Evolutionary conservation across 2,329 filamentous ascomycete genomes (phyloP), one percentile per base, ranked within the genome.

Genomic region (Aciculosporium take): DNA sequence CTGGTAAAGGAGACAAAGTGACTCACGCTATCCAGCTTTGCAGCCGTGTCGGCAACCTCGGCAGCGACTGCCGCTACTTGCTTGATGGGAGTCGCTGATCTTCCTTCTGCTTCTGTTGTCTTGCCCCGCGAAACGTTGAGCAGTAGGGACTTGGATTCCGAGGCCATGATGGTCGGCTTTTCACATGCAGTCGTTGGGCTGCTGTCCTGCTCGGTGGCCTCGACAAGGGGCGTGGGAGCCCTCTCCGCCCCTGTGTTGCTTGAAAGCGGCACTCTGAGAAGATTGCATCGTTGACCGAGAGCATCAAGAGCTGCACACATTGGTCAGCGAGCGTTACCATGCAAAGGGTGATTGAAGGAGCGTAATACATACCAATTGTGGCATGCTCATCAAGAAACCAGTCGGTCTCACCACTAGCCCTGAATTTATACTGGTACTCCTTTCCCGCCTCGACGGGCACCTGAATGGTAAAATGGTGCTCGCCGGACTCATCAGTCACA

Each of bases 371-470:
- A 82, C 79, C 68, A 41, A 67, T 76, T 12, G 74, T 71, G 41
- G 69, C 66, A 34, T 64, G 65, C 44, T 84, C 76, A 49, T 86
- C 74, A 35, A 84, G 58, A 20, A 77, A 65, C 81, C 81, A 84
- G 74, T 77, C 83, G 48, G 83, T 72, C 37, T 74, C 74, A 17
- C 67, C 56, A 8, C 80, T 81, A 28, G 82, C 63, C 24, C 79
- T 72, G 50, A 87, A 81, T 59, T 85, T 87, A 68, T 86, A 88
- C 52, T 83, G 76, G 48, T 84, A 74, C 43, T 74, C 69, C 36
- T 72, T 68, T 18, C 71, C 72, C 18, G 71, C 63, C 15, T 73
- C 64, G 7, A 72, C 65, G 28, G 67, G 56, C 34, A 84, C 65
- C 1, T 67, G 59, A 44, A 74, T 74, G 33, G 59, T 65, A 54